These are phyloP conservation scores for Oryza meyeriana DNA, from an alignment of 176 grass and related monocot genomes.

Conservation along the genomic window DNA sequence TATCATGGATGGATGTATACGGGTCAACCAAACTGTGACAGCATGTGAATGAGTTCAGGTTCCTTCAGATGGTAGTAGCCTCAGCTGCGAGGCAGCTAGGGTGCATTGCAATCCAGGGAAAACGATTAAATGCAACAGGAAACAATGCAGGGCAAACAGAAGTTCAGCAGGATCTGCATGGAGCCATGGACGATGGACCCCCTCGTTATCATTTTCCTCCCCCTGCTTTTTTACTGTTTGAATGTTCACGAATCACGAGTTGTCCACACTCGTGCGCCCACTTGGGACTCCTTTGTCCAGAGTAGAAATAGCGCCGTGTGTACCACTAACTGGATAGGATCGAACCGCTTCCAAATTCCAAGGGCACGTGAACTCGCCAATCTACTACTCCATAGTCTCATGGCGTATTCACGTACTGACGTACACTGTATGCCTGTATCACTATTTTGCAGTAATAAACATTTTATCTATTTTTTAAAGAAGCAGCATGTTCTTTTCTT, in stretches of 20 bases:
- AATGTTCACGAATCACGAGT: conserved; percentile 11
- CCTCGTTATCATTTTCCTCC: not conserved
- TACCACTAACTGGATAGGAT: not conserved
- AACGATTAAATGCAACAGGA: not conserved
- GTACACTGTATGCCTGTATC: not conserved
- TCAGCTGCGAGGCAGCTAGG: not conserved
- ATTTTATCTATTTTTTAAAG: not conserved
- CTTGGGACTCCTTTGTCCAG: not conserved
- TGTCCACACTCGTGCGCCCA: conserved; percentile 1
- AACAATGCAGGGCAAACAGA: not conserved
- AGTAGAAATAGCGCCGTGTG: not conserved
- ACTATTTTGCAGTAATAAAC: not conserved
- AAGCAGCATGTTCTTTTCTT: too few species aligned
- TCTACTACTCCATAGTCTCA: not conserved
- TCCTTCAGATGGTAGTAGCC: not conserved
- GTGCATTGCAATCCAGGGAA: not conserved
- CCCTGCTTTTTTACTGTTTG: not conserved
- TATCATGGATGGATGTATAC: not conserved
- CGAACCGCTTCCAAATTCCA: not conserved
- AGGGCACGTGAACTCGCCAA: not conserved
- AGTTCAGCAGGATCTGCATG: not conserved
- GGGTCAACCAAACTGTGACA: not conserved
- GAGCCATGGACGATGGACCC: not conserved
- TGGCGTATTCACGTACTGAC: not conserved
- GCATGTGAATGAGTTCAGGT: not conserved